Conservation (phyloP, 805 yeast species). For the Starmerella gropengiesseri region DNA sequence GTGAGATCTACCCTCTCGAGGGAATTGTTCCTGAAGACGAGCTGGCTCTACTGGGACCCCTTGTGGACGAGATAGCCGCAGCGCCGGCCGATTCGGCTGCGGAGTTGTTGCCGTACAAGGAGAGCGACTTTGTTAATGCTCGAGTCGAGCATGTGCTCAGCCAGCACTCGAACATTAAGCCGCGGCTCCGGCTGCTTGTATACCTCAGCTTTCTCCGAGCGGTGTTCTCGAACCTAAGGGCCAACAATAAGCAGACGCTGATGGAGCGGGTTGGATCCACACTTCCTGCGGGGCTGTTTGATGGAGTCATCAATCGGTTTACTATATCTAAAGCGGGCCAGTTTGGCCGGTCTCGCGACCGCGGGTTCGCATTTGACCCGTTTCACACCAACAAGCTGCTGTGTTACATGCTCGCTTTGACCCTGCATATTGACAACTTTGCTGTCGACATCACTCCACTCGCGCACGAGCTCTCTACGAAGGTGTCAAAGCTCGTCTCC, state of each 20-base stretch:
- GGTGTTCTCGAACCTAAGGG: slow-evolving; percentile 61
- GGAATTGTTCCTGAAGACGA: slow-evolving; percentile 61
- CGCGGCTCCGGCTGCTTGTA: slow-evolving; percentile 44
- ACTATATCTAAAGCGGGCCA: slow-evolving; percentile 51
- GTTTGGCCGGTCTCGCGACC: slow-evolving; percentile 64
- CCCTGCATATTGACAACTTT: slow-evolving; percentile 67
- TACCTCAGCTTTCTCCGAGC: slow-evolving; percentile 74
- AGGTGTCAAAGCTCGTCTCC: slow-evolving; percentile 58
- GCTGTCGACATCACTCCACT: slow-evolving; percentile 66
- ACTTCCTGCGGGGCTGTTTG: slow-evolving; percentile 64
- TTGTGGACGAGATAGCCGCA: slow-evolving; percentile 46
- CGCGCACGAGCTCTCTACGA: slow-evolving; percentile 72
- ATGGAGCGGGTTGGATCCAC: slow-evolving; percentile 46
- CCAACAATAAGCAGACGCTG: slow-evolving; percentile 47
- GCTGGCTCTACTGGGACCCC: slow-evolving; percentile 43
- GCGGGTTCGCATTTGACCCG: slow-evolving; percentile 75
- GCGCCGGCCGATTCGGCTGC: slow-evolving; percentile 39
- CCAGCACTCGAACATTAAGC: slow-evolving; percentile 38
- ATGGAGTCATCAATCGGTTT: slow-evolving; percentile 61
- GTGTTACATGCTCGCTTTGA: slow-evolving; percentile 61
- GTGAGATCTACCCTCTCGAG: slow-evolving; percentile 67
- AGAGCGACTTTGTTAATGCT: slow-evolving; percentile 46
- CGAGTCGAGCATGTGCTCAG: slow-evolving; percentile 29
- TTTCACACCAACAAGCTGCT: slow-evolving; percentile 75
- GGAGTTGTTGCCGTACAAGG: slow-evolving; percentile 51